These are phyloP conservation scores for Brassica incana DNA, from an alignment of 345 rosid species.

Conservation along the genomic window DNA sequence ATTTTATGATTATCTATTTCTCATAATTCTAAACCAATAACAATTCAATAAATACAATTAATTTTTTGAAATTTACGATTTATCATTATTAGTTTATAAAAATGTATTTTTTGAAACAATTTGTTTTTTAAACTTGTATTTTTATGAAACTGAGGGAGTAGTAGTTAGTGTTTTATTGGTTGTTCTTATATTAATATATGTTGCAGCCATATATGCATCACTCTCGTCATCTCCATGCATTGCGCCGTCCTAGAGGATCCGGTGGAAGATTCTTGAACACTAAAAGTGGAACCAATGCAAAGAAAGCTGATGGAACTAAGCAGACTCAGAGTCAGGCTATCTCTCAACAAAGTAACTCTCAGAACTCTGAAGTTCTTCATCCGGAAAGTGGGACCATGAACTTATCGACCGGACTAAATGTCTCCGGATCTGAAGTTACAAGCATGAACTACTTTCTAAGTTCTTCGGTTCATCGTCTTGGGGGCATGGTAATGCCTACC, in stretches of 20 bases:
- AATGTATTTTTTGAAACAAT: too few relatives aligned
- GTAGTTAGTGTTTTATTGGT: neutral
- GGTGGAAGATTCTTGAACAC: conserved; percentile 97
- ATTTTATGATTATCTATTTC: too few relatives aligned
- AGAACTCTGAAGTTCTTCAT: conserved; percentile 73
- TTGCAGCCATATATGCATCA: conserved; percentile 84
- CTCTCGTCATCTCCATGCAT: conserved; percentile 92
- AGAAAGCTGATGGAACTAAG: conserved; percentile 23
- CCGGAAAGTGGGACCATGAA: conserved; percentile 67
- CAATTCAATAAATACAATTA: too few relatives aligned
- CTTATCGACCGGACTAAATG: conserved; percentile 54
- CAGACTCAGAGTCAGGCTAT: neutral
- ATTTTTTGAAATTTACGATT: too few relatives aligned
- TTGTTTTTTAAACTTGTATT: too few relatives aligned
- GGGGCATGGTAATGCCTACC: conserved; percentile 61
- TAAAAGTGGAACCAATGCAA: conserved; percentile 42
- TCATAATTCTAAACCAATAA: too few relatives aligned
- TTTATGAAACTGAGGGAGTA: too few relatives aligned
- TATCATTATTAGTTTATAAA: too few relatives aligned
- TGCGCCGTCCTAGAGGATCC: conserved; percentile 94
- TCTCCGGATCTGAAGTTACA: conserved; percentile 74
- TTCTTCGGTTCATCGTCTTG: conserved; percentile 49
- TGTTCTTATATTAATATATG: conserved; percentile 21
- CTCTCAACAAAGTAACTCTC: conserved; percentile 63
- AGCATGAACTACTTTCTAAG: conserved; percentile 57